A percentile compares a stretch with the other conserved stretches of the same genome.
Conservation (phyloP, 2,329 filamentous ascomycete genomes). For the Microdochium trichocladiopsis region DNA sequence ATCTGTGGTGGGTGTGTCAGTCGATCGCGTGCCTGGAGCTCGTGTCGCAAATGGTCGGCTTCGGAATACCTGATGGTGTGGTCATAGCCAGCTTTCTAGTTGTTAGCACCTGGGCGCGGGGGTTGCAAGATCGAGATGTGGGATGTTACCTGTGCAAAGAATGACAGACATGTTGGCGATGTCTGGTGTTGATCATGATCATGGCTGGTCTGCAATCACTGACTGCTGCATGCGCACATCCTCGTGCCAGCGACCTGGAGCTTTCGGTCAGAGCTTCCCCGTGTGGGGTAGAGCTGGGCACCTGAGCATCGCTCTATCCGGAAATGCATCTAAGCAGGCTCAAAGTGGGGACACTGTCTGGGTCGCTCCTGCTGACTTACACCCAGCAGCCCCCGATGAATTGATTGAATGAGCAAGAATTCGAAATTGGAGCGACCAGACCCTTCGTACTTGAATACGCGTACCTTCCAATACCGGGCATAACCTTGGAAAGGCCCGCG, state of each 20-base stretch:
- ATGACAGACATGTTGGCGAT: conserved; percentile 47
- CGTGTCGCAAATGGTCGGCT: not conserved
- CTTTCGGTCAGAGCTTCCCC: not conserved
- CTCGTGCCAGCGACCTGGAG: not conserved
- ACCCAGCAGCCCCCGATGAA: no score
- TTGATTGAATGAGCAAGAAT: no score
- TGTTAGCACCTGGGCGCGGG: conserved; percentile 8
- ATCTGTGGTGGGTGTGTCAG: conserved; percentile 42
- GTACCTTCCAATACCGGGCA: no score
- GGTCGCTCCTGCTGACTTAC: no score
- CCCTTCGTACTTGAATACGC: no score
- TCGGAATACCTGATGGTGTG: conserved; percentile 52
- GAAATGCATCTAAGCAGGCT: no score
- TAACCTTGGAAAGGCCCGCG: no score
- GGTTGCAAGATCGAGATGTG: not conserved
- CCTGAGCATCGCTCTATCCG: no score
- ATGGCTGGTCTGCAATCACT: not conserved
- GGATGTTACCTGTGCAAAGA: conserved; percentile 50
- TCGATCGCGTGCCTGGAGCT: not conserved
- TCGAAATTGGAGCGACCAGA: no score
- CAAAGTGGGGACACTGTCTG: no score
- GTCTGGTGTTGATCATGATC: not conserved
- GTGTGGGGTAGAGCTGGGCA: no score
- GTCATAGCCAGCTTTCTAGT: conserved; percentile 48
- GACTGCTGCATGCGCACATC: not conserved